Evolutionary conservation across 768 basidiomycete genomes (phyloP).

Genomic region (Kwoniella bestiolae): DNA sequence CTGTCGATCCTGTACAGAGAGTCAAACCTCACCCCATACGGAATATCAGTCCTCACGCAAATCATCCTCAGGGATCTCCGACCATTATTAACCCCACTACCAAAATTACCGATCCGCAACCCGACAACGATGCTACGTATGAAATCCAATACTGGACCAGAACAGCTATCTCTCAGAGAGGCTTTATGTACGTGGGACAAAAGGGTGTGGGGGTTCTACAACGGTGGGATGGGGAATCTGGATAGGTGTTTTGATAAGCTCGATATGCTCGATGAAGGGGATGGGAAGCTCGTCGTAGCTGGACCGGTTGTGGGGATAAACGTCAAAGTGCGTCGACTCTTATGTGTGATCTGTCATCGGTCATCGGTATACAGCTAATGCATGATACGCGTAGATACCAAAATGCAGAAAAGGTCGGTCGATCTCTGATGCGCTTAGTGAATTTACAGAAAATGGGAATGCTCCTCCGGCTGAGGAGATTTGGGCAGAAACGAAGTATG

Average conservation of each 20-base stretch:
- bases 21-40: slow-evolving; percentile 63
- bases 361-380: neutral
- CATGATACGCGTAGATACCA: slow-evolving; percentile 66
- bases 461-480: slow-evolving; percentile 59
- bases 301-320: slow-evolving; percentile 66
- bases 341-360: neutral
- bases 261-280: slow-evolving; percentile 55
- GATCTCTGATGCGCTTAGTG: slow-evolving; percentile 63
- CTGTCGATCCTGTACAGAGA: slow-evolving; percentile 67
- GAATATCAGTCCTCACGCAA: slow-evolving; percentile 75
- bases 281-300: slow-evolving; percentile 27
- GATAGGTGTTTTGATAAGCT: slow-evolving; percentile 63
- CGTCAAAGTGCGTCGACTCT: slow-evolving; percentile 63
- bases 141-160: slow-evolving; percentile 66
- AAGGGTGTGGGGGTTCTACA: slow-evolving; percentile 65
- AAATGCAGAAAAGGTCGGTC: slow-evolving; percentile 77
- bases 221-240: slow-evolving; percentile 63
- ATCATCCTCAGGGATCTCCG: slow-evolving; percentile 86
- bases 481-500: slow-evolving; percentile 93
- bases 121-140: slow-evolving; percentile 62
- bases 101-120: slow-evolving; percentile 57
- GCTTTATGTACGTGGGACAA: slow-evolving; percentile 78
- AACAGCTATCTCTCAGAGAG: slow-evolving; percentile 64
- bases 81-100: slow-evolving; percentile 74
- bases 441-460: slow-evolving; percentile 53